A percentile compares a stretch with the other conserved stretches of the same genome.
Conservation (phyloP, 306 rosid genomes). For the Luffa aegyptiaca region DNA sequence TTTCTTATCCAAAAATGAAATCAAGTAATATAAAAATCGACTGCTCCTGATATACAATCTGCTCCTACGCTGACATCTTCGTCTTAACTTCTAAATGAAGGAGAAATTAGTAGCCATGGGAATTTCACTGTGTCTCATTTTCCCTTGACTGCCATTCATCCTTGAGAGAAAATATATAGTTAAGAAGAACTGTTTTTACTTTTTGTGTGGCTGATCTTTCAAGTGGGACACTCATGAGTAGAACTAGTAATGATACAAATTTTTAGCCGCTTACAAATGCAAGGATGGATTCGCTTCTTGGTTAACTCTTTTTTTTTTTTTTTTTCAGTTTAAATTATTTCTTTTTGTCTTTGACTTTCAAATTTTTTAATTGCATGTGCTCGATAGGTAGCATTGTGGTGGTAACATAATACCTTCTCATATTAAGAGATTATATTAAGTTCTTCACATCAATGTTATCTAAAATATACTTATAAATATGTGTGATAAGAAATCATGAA, state of each 20-base stretch:
- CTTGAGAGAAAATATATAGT: background rate
- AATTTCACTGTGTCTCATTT: background rate
- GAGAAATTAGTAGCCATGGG: conserved; percentile 1
- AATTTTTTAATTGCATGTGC: background rate
- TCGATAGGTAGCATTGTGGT: background rate
- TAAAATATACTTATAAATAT: background rate
- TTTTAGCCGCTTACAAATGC: background rate
- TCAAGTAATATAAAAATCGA: background rate
- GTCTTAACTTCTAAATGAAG: background rate
- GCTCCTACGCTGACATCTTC: background rate
- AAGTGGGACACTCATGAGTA: background rate
- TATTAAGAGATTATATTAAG: background rate
- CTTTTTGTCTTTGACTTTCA: background rate
- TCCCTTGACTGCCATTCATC: background rate
- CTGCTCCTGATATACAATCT: background rate
- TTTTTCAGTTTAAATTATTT: background rate
- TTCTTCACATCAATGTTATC: background rate
- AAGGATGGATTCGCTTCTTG: background rate
- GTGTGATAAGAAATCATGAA: background rate
- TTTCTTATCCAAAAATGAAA: background rate
- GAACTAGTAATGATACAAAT: background rate
- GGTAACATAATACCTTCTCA: background rate
- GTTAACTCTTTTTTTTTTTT: background rate
- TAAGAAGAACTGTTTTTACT: background rate
- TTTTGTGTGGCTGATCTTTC: background rate